Evolutionary conservation across 257 asterid species (phyloP).

Genomic region (Leonotis leonurus): DNA sequence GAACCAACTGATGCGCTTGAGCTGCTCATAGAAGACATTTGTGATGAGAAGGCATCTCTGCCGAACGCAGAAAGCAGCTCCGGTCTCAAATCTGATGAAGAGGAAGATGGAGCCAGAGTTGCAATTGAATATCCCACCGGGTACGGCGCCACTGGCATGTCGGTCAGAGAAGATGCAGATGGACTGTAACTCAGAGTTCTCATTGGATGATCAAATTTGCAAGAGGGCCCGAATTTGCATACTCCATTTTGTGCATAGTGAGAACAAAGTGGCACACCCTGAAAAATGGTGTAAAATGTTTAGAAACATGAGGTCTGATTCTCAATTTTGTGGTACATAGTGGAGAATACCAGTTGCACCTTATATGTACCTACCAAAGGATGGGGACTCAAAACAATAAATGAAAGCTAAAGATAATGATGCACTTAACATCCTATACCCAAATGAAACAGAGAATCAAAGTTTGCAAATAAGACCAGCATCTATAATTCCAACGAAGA

Average conservation of each 20-base stretch:
- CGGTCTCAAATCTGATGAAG: conserved; percentile 48
- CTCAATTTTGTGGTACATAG: not conserved
- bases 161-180: conserved; percentile 87
- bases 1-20: conserved; percentile 42
- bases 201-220: conserved; percentile 91
- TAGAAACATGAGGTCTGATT: not conserved
- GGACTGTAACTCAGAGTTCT: conserved; percentile 65
- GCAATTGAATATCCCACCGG: conserved; percentile 70
- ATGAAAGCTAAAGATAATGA: not conserved
- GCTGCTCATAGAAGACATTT: conserved; percentile 35
- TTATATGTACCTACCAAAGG: not conserved
- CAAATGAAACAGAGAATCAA: too few species aligned
- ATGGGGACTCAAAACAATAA: not conserved
- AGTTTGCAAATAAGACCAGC: not conserved
- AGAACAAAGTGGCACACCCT: conserved; percentile 80
- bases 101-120: conserved; percentile 65
- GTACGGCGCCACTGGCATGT: conserved; percentile 89
- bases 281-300: conserved; percentile 8
- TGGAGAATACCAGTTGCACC: too few species aligned
- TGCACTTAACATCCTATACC: too few species aligned
- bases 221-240: conserved; percentile 82
- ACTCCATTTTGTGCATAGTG: conserved; percentile 78
- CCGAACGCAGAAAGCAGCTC: conserved; percentile 30
- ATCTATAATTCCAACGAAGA: not conserved
- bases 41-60: conserved; percentile 29